phyloP scores from a whole-genome alignment of 257 asterid species.

The Solanum ossicruentum region DNA sequence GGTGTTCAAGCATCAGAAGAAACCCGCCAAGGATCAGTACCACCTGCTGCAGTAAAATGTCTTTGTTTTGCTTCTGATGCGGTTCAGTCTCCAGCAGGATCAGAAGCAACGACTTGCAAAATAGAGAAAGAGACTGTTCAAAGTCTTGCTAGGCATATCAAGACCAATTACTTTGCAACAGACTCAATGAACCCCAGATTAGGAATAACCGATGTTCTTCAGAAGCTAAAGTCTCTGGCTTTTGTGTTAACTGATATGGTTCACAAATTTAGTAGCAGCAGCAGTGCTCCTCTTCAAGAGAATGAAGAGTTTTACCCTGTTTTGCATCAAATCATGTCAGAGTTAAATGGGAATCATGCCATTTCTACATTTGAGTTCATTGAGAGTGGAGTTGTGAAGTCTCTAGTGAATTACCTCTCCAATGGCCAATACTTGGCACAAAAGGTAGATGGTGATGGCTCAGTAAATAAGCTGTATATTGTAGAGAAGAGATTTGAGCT shows the following conservation, averaged over 20 bases:
- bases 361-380: slow-evolving; percentile 93
- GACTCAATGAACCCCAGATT: slow-evolving; percentile 48
- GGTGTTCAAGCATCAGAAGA: slow-evolving; percentile 28
- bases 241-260: slow-evolving; percentile 30
- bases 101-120: slow-evolving; percentile 42
- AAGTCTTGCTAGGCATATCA: slow-evolving; percentile 60
- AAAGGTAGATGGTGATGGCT: slow-evolving; percentile 9
- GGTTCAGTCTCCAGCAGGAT: slow-evolving; percentile 24
- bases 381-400: slow-evolving; percentile 77
- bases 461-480: slow-evolving; percentile 3
- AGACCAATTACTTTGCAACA: slow-evolving; percentile 47
- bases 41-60: slow-evolving; percentile 36
- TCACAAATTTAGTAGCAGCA: slow-evolving; percentile 17
- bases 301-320: slow-evolving; percentile 46
- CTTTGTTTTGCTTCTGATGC: slow-evolving; percentile 56
- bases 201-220: slow-evolving; percentile 64
- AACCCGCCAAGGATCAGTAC: slow-evolving; percentile 16
- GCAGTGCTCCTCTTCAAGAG: slow-evolving; percentile 21
- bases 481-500: slow-evolving; percentile 61
- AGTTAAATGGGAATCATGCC: slow-evolving; percentile 52
- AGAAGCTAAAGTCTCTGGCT: slow-evolving; percentile 56
- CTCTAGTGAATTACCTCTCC: slow-evolving; percentile 56
- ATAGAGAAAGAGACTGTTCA: slow-evolving; percentile 49
- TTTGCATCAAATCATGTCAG: slow-evolving; percentile 50
- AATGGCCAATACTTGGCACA: slow-evolving; percentile 30